Conservation (phyloP, 192 early-diverging fungal genomes). For the Pilobolus umbonatus region DNA sequence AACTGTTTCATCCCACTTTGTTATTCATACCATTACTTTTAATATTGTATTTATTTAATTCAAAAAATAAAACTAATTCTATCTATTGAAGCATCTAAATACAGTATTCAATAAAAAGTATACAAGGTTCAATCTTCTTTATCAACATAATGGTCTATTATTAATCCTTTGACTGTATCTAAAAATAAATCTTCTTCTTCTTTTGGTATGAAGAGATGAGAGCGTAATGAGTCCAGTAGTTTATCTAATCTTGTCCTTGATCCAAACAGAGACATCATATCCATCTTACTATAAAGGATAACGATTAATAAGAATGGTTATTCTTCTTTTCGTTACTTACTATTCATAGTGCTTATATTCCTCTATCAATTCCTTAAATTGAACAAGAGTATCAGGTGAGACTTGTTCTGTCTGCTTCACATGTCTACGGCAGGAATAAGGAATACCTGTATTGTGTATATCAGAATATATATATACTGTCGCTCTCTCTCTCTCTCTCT, state of each 20-base stretch:
- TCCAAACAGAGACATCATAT: conserved; percentile 49
- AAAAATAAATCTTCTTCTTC: conserved; percentile 34
- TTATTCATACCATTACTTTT: not conserved
- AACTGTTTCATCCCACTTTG: not conserved
- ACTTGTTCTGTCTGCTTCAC: conserved; percentile 47
- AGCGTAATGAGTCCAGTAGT: conserved; percentile 46
- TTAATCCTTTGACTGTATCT: conserved; percentile 34
- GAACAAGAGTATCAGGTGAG: conserved; percentile 43
- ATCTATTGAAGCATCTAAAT: too few species aligned
- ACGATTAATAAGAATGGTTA: not conserved
- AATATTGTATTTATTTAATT: conserved; percentile 1
- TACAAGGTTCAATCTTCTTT: not conserved
- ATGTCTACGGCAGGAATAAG: conserved; percentile 46
- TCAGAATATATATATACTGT: conserved; percentile 7
- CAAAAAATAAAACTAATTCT: not conserved
- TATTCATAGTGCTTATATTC: conserved; percentile 57
- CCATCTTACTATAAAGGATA: conserved; percentile 38
- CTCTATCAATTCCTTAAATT: conserved; percentile 52
- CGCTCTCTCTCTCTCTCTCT: conserved; percentile 34
- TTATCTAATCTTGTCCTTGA: conserved; percentile 59
- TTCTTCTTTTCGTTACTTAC: conserved; percentile 29
- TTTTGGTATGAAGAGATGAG: conserved; percentile 41
- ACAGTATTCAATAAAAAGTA: too few species aligned
- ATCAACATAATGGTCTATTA: conserved; percentile 30
- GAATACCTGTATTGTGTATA: conserved; percentile 35